phyloP scores from a whole-genome alignment of 2,329 filamentous ascomycete species.

The Alternaria arbusti region DNA sequence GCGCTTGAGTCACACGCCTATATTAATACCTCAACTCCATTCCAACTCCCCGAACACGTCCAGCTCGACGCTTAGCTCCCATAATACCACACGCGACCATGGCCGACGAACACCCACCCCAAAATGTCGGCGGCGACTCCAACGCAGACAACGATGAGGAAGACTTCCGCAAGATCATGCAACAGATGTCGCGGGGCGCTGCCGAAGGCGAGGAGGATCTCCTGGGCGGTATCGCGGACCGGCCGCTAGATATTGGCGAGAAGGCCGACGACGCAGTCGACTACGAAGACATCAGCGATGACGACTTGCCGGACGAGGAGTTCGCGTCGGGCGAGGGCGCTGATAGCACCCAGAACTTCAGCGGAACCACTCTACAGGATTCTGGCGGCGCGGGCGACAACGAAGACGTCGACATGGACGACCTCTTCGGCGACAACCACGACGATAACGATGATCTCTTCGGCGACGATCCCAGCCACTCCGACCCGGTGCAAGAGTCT shows the following conservation, averaged over 20 bases:
- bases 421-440: slow-evolving; percentile 68
- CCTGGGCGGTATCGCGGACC: slow-evolving; percentile 34
- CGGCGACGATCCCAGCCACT: slow-evolving; percentile 25
- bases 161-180: slow-evolving; percentile 28
- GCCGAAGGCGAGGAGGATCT: slow-evolving; percentile 29
- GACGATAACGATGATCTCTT: slow-evolving; percentile 47
- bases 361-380: slow-evolving; percentile 42
- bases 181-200: slow-evolving; percentile 26
- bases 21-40: neutral
- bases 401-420: slow-evolving; percentile 64
- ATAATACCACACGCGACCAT: slow-evolving; percentile 31
- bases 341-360: slow-evolving; percentile 30
- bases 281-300: slow-evolving; percentile 89
- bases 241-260: slow-evolving; percentile 61
- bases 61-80: neutral
- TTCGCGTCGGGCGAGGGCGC: slow-evolving; percentile 27
- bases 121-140: slow-evolving; percentile 11
- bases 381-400: slow-evolving; percentile 24
- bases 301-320: slow-evolving; percentile 82
- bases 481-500: slow-evolving; percentile 32
- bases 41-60: neutral
- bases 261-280: slow-evolving; percentile 95
- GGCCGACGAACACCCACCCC: slow-evolving; percentile 23
- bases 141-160: slow-evolving; percentile 39
- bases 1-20: slow-evolving; percentile 2